A percentile compares a stretch with the other conserved stretches of the same genome.
Conservation (phyloP, 2,329 filamentous ascomycete species). For the Chrysoporthe cubensis region DNA sequence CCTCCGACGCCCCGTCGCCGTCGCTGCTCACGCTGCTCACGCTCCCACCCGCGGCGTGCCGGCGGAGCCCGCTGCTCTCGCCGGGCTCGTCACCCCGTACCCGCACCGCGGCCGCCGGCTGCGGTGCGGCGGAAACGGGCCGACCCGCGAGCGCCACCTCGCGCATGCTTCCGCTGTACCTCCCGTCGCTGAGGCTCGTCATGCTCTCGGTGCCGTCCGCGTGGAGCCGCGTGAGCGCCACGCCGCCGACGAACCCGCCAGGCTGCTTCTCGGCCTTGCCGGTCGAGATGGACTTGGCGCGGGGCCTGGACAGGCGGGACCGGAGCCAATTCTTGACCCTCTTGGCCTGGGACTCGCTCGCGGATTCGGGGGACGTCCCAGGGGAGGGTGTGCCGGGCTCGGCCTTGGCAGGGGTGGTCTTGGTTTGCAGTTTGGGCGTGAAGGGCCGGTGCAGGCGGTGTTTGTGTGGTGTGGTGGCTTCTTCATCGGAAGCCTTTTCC, state of each 20-base stretch:
- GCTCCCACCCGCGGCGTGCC: slow-evolving; percentile 14
- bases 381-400: slow-evolving; percentile 25
- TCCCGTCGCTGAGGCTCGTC: slow-evolving; percentile 31
- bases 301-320: slow-evolving; percentile 43
- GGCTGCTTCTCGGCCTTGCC: slow-evolving; percentile 11
- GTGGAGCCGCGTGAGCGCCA: slow-evolving; percentile 37
- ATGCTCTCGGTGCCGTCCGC: slow-evolving; percentile 40
- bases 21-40: slow-evolving; percentile 33
- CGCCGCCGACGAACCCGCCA: slow-evolving; percentile 47
- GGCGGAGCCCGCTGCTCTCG: slow-evolving; percentile 22
- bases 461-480: slow-evolving; percentile 27
- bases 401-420: slow-evolving; percentile 16
- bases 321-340: slow-evolving; percentile 50
- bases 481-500: slow-evolving; percentile 30
- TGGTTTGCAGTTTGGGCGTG: slow-evolving; percentile 29
- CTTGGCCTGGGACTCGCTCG: slow-evolving; percentile 32
- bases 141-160: slow-evolving; percentile 40
- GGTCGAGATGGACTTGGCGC: slow-evolving; percentile 35
- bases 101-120: slow-evolving; percentile 24
- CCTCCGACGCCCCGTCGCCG: background rate
- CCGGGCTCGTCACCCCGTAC: slow-evolving; percentile 23
- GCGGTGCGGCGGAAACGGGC: slow-evolving; percentile 31
- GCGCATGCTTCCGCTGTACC: slow-evolving; percentile 35
- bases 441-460: slow-evolving; percentile 23
- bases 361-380: slow-evolving; percentile 27